These are phyloP conservation scores for Corylus heterophylla DNA, from an alignment of 306 rosid species.

Conservation along the genomic window DNA sequence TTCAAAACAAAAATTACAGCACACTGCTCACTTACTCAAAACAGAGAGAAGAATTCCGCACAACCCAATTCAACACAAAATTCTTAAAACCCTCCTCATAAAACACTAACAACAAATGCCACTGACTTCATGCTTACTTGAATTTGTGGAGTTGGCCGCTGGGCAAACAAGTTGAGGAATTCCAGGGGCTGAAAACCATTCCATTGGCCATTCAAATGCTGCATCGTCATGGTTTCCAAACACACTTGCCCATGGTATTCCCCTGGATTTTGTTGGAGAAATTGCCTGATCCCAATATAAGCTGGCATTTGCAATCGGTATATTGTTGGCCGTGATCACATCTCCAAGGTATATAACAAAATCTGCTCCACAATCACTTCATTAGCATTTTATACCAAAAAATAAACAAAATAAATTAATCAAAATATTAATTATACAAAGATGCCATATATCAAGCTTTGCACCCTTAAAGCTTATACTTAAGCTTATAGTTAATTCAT, in stretches of 20 bases:
- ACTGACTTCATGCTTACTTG: slow-evolving; percentile 42
- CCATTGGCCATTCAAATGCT: slow-evolving; percentile 69
- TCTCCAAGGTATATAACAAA: slow-evolving; percentile 91
- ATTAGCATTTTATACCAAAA: not conserved
- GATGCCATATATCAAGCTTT: not conserved
- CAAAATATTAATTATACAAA: not conserved
- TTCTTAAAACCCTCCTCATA: too few relatives aligned
- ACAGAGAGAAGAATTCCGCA: too few relatives aligned
- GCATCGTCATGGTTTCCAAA: slow-evolving; percentile 94
- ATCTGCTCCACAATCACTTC: slow-evolving; percentile 43
- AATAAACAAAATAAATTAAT: not conserved
- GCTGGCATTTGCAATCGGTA: slow-evolving; percentile 66
- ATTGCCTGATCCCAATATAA: slow-evolving; percentile 79
- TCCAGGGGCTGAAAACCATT: slow-evolving; percentile 76
- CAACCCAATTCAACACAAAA: too few relatives aligned
- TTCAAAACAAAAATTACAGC: not conserved
- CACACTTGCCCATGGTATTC: slow-evolving; percentile 77
- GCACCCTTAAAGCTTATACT: too few relatives aligned
- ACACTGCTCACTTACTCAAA: too few relatives aligned
- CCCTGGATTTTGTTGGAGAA: slow-evolving; percentile 66
- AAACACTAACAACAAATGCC: too few relatives aligned
- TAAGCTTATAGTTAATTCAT: too few relatives aligned
- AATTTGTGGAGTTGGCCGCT: slow-evolving; percentile 26
- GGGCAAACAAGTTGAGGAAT: slow-evolving; percentile 62
- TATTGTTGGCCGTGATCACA: slow-evolving; percentile 80